Percentiles rank a stretch among this genome's conserved stretches.
phyloP scores from a whole-genome alignment of 2,329 filamentous ascomycete genomes.

The Moelleriella libera region DNA sequence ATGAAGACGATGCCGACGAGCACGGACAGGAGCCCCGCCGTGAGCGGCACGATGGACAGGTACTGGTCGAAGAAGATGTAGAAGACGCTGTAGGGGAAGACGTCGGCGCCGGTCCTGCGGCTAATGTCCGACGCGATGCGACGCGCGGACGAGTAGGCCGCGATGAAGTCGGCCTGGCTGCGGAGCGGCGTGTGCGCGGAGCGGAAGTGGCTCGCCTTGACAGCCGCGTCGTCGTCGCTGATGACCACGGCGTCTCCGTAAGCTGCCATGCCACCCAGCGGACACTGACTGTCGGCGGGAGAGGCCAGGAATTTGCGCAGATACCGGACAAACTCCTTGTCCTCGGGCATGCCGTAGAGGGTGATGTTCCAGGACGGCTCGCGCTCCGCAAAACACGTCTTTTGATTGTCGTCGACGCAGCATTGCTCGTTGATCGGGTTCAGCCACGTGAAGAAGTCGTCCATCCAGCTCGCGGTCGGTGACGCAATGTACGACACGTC shows the following conservation, averaged over 20 bases:
- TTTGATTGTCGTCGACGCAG: slow-evolving; percentile 58
- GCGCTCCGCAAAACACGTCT: slow-evolving; percentile 67
- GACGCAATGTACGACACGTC: slow-evolving; percentile 80
- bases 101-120: slow-evolving; percentile 55
- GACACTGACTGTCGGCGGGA: slow-evolving; percentile 71
- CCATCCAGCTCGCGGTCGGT: slow-evolving; percentile 87
- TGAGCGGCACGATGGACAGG: slow-evolving; percentile 66
- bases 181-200: slow-evolving; percentile 77
- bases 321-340: slow-evolving; percentile 80
- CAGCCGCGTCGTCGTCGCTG: slow-evolving; percentile 49
- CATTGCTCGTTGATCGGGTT: slow-evolving; percentile 63
- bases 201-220: slow-evolving; percentile 81
- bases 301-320: slow-evolving; percentile 68
- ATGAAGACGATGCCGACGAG: slow-evolving; percentile 77
- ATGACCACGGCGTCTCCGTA: slow-evolving; percentile 78
- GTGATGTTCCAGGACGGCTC: slow-evolving; percentile 80
- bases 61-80: slow-evolving; percentile 99
- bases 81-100: slow-evolving; percentile 95
- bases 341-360: slow-evolving; percentile 81
- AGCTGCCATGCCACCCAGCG: slow-evolving; percentile 74
- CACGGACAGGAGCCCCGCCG: slow-evolving; percentile 64
- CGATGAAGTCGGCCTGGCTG: slow-evolving; percentile 85
- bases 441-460: slow-evolving; percentile 95
- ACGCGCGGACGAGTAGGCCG: slow-evolving; percentile 75
- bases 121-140: slow-evolving; percentile 72